Base-by-base conservation (phyloP, 2,329 filamentous ascomycete genomes). In the Aspergillus sp. region DNA sequence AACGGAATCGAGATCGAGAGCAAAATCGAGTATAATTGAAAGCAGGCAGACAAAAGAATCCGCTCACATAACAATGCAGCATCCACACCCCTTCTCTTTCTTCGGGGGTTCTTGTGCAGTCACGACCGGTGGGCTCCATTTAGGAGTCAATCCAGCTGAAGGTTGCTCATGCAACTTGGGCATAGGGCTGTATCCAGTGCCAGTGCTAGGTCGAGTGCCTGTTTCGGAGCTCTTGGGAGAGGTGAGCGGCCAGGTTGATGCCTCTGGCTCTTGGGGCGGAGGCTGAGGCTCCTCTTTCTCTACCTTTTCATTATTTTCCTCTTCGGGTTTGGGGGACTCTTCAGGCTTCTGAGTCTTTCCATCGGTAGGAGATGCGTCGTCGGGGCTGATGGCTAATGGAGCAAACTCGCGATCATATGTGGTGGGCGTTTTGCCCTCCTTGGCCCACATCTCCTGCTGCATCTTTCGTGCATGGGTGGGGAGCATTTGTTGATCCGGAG, bases 391-490 rank as follows among this genome's bases (percentile, higher is more conserved):
- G 32, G 68, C 93, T 49, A 97, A 72, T 5, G 90, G 85, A 12
- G 86, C 82, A 69, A 96, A 93, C 47, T 95, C 85, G 50, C 82
- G 87, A 68, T 95, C 90, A 62, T 95, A 96, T 27, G 85, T 77
- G 46, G 81, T 88, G 4, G 89, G 89, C 50, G 88, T 87, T 52
- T 88, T 89, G 50, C 90, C 90, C 65, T 96, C 88, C 56, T 83
- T 87, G 67, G 94, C 90, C 90, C 90, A 96, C 65, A 91, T 88
- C 66, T 96, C 90, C 70, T 96, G 91, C 65, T 93, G 88, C 66
- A 97, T 77, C 44, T 88, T 80, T 58, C 86, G 89, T 9, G 93
- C 93, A 50, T 97, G 90, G 0, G 93, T 97, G 1, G 93, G 93
- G 8, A 98, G 81, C 42, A 98, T 83, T 62, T 98, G 93, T 66